Evolutionary conservation across 306 rosid species (phyloP).

Genomic region (Vachellia pachyceras): DNA sequence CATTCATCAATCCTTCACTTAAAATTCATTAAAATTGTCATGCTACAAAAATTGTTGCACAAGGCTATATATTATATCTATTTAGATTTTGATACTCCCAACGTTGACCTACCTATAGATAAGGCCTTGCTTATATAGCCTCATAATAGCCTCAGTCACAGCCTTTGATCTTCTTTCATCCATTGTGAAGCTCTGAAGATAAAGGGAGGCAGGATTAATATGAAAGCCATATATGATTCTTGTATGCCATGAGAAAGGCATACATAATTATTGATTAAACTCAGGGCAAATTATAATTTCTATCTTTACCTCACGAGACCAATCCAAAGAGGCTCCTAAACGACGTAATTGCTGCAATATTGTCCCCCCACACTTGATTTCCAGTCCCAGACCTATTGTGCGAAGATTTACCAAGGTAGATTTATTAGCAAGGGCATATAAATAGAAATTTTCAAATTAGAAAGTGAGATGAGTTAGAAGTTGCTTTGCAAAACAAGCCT

Average conservation of each 20-base stretch:
- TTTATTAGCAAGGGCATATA: constrained; percentile 17
- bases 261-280: constrained; percentile 3
- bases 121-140: constrained; percentile 75
- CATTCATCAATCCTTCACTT: neutral
- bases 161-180: constrained; percentile 85
- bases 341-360: constrained; percentile 83
- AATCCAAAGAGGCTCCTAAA: constrained; percentile 94
- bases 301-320: constrained; percentile 91
- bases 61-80: neutral
- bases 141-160: constrained; percentile 92
- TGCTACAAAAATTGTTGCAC: neutral
- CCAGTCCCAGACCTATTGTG: constrained; percentile 92
- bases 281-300: constrained; percentile 6
- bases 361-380: constrained; percentile 80
- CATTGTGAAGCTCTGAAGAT: constrained; percentile 89
- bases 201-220: constrained; percentile 23
- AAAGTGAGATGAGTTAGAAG: constrained; percentile 8
- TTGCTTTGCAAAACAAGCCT: constrained; percentile 59
- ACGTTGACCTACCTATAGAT: constrained; percentile 72
- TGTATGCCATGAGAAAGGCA: constrained; percentile 23
- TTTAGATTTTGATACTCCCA: constrained; percentile 19
- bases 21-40: neutral
- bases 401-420: constrained; percentile 36
- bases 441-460: constrained; percentile 18
- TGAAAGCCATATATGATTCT: neutral